Conservation (phyloP, 768 basidiomycete genomes). For the Tylopilus intermedius region DNA sequence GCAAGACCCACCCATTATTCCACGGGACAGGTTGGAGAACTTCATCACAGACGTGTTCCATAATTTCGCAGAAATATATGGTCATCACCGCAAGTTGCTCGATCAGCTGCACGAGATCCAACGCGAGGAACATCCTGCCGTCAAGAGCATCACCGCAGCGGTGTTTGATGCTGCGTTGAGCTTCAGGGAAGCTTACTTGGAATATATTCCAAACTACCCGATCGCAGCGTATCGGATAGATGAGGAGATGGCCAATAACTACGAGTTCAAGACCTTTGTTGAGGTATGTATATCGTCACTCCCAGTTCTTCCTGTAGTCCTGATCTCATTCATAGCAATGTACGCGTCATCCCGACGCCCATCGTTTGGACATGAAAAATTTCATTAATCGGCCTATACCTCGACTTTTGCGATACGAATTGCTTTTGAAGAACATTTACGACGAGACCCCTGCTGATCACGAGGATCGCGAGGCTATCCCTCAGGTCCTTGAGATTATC, state of each 20-base stretch:
- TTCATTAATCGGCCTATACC: conserved; percentile 93
- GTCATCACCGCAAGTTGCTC: conserved; percentile 71
- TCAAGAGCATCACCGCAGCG: conserved; percentile 76
- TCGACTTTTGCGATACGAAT: conserved; percentile 81
- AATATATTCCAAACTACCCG: conserved; percentile 90
- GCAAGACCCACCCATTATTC: conserved; percentile 74
- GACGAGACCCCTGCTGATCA: conserved; percentile 71
- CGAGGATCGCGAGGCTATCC: conserved; percentile 78
- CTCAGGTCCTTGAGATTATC: conserved; percentile 83
- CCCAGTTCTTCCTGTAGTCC: not conserved
- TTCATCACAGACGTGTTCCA: conserved; percentile 89
- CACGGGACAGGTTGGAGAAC: conserved; percentile 58
- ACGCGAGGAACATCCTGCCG: conserved; percentile 77
- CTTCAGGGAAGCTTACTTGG: conserved; percentile 89
- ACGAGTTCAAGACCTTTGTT: conserved; percentile 74
- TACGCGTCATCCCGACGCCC: conserved; percentile 66
- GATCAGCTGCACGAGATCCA: conserved; percentile 83
- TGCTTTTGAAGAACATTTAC: conserved; percentile 75
- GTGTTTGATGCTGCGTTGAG: conserved; percentile 87
- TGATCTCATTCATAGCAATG: conserved; percentile 34
- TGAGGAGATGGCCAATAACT: conserved; percentile 80
- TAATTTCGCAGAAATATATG: conserved; percentile 73
- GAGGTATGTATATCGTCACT: conserved; percentile 47
- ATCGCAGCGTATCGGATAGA: conserved; percentile 85
- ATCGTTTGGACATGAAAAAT: conserved; percentile 84